Conservation (phyloP, 116 monocot species). For the Iris pallida region DNA sequence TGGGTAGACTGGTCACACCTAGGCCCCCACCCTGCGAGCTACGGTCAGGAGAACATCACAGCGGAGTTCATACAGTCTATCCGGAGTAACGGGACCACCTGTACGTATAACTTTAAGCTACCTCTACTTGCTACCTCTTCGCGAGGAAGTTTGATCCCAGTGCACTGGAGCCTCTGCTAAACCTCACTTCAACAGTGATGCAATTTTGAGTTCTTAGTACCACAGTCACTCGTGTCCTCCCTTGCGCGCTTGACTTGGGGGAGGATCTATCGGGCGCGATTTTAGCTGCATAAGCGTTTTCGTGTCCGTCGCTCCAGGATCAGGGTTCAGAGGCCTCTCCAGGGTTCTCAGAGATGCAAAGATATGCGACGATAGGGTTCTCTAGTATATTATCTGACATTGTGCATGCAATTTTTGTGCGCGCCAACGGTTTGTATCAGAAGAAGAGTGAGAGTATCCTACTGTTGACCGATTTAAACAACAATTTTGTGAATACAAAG, state of each 20-base stretch:
- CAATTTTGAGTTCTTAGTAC: constrained; percentile 19
- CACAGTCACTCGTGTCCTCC: too few relatives aligned
- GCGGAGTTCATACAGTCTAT: constrained; percentile 29
- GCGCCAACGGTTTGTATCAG: background rate
- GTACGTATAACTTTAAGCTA: constrained; percentile 36
- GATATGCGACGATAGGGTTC: background rate
- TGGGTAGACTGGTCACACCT: constrained; percentile 63
- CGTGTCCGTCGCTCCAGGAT: background rate
- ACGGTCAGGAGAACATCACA: constrained; percentile 21
- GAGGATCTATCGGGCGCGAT: too few relatives aligned
- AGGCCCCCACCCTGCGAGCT: constrained; percentile 51
- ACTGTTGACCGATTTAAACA: background rate
- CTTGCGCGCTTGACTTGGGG: too few relatives aligned
- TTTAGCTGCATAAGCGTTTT: too few relatives aligned
- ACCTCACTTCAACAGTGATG: constrained; percentile 35
- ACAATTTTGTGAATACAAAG: constrained; percentile 1
- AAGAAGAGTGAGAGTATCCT: background rate
- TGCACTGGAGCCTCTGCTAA: constrained; percentile 33
- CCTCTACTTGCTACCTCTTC: constrained; percentile 39
- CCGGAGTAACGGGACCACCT: constrained; percentile 28
- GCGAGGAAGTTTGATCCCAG: constrained; percentile 52
- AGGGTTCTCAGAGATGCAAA: background rate
- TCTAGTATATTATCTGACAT: background rate
- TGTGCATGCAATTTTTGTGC: background rate
- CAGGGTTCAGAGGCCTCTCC: background rate